These are phyloP conservation scores for Neofusicoccum ribis DNA, from an alignment of 2,329 filamentous ascomycete species.

Conservation along the genomic window DNA sequence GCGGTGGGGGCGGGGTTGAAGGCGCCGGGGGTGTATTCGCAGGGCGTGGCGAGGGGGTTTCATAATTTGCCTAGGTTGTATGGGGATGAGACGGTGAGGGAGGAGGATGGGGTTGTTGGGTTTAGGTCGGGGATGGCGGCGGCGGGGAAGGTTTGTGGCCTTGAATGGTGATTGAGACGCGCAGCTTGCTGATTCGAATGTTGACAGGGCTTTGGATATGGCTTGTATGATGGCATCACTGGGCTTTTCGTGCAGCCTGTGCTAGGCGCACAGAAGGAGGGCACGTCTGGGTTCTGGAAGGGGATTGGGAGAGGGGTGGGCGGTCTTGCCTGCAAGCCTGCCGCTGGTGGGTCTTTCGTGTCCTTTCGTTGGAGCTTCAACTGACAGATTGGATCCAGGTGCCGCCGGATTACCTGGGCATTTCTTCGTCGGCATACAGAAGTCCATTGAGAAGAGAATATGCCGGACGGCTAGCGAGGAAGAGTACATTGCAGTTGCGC, in stretches of 20 bases:
- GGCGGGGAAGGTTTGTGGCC: neutral
- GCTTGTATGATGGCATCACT: conserved; percentile 28
- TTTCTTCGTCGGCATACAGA: neutral
- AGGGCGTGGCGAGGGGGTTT: neutral
- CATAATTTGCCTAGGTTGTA: neutral
- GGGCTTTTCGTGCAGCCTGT: conserved; percentile 27
- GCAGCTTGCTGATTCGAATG: neutral
- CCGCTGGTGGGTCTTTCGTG: neutral
- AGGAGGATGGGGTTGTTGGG: neutral
- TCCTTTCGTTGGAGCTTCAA: too few relatives aligned
- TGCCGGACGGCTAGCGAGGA: neutral
- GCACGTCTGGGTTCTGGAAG: conserved; percentile 27
- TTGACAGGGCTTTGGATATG: conserved; percentile 22
- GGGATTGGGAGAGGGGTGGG: conserved; percentile 29
- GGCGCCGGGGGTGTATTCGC: neutral
- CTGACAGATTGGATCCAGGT: neutral
- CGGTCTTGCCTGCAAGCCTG: conserved; percentile 28
- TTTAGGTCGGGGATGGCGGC: neutral
- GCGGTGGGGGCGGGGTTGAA: conserved; percentile 4
- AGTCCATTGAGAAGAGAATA: neutral
- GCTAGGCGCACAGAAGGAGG: conserved; percentile 27
- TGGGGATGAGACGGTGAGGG: conserved; percentile 19
- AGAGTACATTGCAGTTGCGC: neutral
- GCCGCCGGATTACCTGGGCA: neutral
- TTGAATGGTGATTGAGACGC: too few relatives aligned